Evolutionary conservation across 345 rosid genomes (phyloP), one percentile per base, ranked within the genome.

Genomic region (Heritiera fomes): DNA sequence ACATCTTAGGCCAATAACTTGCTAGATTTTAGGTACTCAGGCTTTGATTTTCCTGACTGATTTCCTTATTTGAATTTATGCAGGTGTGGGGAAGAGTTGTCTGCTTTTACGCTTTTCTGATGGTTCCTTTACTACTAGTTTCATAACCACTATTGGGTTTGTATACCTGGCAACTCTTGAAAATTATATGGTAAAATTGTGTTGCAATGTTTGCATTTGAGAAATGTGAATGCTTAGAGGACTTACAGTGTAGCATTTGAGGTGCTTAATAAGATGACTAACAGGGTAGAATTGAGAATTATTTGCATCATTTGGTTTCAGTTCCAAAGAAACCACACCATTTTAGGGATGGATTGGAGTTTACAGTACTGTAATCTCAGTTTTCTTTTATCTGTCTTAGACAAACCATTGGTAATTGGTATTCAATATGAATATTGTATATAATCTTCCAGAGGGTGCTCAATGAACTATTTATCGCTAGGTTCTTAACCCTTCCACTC

Each of bases 31-130:
- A n/a, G 30, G 61, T 75, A 20, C 77, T 58, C 20, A n/a, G 9
- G 40, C 49, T 56, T 59, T 0, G 9, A 0, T 49, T 46, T 15
- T 53, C 32, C 9, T 13, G n/a, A 38, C 50, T 6, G 49, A 38
- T 38, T 53, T 72, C 32, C 63, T 53, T 60, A 9, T 53, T 53
- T 59, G 8, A 28, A 59, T 50, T 11, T 38, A 34, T 64, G 56
- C 87, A 90, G 98, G 98, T 82, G 96, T 92, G 80, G 98, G 98
- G 41, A 94, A 92, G 90, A 94, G 98, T 91, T 94, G 98, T 79
- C 89, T 94, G 65, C 97, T 94, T 80, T 81, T 94, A 75, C 96
- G 98, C 71, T 94, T 94, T 84, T 94, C 98, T 9, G 97, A 94
- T 86, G 98, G 97, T 81, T 94, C 98, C 76, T 94, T 94, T 82